These are phyloP conservation scores for Komagataea norvegica DNA, from an alignment of 1,139 yeast species.

Conservation along the genomic window DNA sequence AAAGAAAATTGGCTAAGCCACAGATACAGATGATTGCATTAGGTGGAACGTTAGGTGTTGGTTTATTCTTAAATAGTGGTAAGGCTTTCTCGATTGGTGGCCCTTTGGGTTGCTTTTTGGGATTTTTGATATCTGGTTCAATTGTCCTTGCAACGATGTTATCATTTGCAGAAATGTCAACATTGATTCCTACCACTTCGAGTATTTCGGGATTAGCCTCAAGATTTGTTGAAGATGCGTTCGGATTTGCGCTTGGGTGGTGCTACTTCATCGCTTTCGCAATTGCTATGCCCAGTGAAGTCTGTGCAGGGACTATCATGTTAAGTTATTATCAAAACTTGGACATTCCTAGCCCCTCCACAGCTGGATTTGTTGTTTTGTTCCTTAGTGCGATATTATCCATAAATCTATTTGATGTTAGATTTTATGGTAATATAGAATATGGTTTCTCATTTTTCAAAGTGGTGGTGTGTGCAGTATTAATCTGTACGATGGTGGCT, in stretches of 20 bases:
- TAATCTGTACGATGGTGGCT: constrained; percentile 62
- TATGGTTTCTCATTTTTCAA: constrained; percentile 58
- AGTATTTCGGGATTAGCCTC: constrained; percentile 75
- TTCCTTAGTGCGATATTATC: constrained; percentile 44
- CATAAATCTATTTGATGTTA: constrained; percentile 59
- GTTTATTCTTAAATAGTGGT: constrained; percentile 71
- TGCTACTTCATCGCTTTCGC: constrained; percentile 72
- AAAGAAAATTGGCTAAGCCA: constrained; percentile 59
- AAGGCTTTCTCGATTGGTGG: constrained; percentile 76
- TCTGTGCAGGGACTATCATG: constrained; percentile 75
- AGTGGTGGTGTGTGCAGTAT: constrained; percentile 46
- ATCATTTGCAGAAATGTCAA: constrained; percentile 83
- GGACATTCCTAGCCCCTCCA: constrained; percentile 45
- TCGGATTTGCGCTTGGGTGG: constrained; percentile 81
- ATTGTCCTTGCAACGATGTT: constrained; percentile 66
- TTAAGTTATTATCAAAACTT: constrained; percentile 58
- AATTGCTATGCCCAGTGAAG: constrained; percentile 72
- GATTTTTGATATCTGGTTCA: constrained; percentile 62
- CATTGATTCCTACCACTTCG: constrained; percentile 75
- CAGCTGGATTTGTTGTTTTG: constrained; percentile 66
- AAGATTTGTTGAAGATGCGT: constrained; percentile 78
- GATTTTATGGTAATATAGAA: constrained; percentile 74
- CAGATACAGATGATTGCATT: constrained; percentile 80
- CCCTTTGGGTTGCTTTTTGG: constrained; percentile 73
- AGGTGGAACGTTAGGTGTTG: constrained; percentile 85